Base-by-base conservation (phyloP, 2,329 filamentous ascomycete genomes). In the Ophiostoma populinum region DNA sequence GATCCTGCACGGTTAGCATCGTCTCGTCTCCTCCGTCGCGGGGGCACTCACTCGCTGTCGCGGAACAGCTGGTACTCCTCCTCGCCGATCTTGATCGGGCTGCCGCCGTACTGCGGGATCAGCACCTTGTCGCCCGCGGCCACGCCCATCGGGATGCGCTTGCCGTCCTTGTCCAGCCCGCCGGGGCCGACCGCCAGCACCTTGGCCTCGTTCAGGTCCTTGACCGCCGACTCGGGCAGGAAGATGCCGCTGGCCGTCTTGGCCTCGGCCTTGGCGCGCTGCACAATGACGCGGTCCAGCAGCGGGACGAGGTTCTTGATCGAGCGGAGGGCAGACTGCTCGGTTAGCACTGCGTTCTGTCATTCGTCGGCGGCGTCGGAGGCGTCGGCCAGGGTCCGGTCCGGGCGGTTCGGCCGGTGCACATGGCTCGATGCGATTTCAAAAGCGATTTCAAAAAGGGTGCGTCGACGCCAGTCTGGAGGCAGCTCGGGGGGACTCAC, bases 161-260 rank as follows among this genome's bases (percentile, higher is more conserved):
- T 81, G 49, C 90, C 90, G 42, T 92, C 78, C 63, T 77, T 85
- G 65, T 92, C 82, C 41, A 92, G 52, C 11, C 67, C 76, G 43
- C 90, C 90, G 39, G 90, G 90, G 36, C 90, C 90, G 44, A 98
- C 87, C 43, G 90, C 90, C 42, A 98, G 67, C 37, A 98, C 90
- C 63, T 83, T 86, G 51, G 82, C 90, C 69, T 95, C 87, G 63
- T 94, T 95, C 56, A 95, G 73, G 61, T 98, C 90, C 73, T 98
- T 93, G 55, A 95, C 83, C 52, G 79, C 81, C 43, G 78, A 86
- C 67, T 98, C 90, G 49, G 90, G 90, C 46, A 98, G 80, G 70
- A 92, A 94, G 70, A 98, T 93, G 52, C 90, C 90, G 53, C 77
- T 77, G 50, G 90, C 85, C 33, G 90, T 98, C 72, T 94, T 94